Percentiles rank a stretch among this genome's conserved stretches.
These are phyloP conservation scores for Termitomyces sp. DNA, from an alignment of 768 basidiomycete species.

Conservation along the genomic window DNA sequence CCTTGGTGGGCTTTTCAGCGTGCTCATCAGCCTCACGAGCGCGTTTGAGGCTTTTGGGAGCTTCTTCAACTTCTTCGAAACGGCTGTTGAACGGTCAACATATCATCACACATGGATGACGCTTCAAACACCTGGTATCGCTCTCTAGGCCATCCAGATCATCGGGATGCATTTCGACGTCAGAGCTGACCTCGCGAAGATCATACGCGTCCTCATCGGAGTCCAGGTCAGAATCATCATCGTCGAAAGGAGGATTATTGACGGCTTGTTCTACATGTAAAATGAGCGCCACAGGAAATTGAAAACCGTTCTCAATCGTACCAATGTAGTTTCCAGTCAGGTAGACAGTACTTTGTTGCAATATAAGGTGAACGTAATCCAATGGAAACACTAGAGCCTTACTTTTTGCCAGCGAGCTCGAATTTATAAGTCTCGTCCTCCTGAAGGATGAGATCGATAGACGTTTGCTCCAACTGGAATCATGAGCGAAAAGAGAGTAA, in stretches of 20 bases:
- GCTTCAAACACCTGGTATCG: conserved; percentile 46
- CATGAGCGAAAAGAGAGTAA: not conserved
- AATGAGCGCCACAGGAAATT: not conserved
- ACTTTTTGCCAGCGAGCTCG: conserved; percentile 84
- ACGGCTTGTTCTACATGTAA: conserved; percentile 46
- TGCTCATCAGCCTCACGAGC: conserved; percentile 61
- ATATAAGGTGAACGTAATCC: not conserved
- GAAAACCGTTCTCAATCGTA: conserved; percentile 26
- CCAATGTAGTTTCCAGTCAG: conserved; percentile 86
- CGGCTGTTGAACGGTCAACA: conserved; percentile 40
- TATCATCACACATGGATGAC: not conserved
- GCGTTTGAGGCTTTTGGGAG: conserved; percentile 61
- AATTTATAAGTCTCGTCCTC: conserved; percentile 65
- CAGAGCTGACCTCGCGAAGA: conserved; percentile 77
- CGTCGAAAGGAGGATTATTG: conserved; percentile 48
- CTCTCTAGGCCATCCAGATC: conserved; percentile 61
- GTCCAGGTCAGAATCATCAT: conserved; percentile 46
- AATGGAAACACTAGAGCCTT: conserved; percentile 18
- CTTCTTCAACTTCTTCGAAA: conserved; percentile 68
- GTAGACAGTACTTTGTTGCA: conserved; percentile 56
- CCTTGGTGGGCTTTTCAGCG: conserved; percentile 40
- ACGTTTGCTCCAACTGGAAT: conserved; percentile 72
- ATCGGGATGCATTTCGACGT: conserved; percentile 72
- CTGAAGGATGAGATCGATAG: conserved; percentile 69
- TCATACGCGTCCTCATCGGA: conserved; percentile 47